Conservation (phyloP, 2,329 filamentous ascomycete genomes). For the Hypoxylon sp. region DNA sequence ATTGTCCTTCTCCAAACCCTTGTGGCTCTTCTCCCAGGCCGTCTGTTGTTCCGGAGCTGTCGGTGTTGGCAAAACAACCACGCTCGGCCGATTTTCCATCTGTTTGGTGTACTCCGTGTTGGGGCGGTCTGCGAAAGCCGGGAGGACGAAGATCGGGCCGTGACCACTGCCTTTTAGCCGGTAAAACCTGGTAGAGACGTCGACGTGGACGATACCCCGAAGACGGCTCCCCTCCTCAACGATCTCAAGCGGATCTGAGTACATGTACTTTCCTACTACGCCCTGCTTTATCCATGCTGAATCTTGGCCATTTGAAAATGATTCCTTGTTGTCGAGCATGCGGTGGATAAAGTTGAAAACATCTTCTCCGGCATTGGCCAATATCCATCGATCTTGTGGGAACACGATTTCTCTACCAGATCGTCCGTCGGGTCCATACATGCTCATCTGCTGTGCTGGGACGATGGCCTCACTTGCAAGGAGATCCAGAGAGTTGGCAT, state of each 20-base stretch:
- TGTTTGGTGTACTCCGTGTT: constrained; percentile 61
- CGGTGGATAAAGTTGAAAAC: constrained; percentile 64
- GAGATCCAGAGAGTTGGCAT: constrained; percentile 66
- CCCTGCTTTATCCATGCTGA: constrained; percentile 57
- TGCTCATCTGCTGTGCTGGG: constrained; percentile 67
- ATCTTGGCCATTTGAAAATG: constrained; percentile 56
- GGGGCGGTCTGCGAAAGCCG: constrained; percentile 65
- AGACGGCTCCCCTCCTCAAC: constrained; percentile 52
- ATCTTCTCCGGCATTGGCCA: constrained; percentile 69
- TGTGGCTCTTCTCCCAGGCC: constrained; percentile 47
- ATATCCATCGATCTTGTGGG: constrained; percentile 69
- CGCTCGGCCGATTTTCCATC: constrained; percentile 62
- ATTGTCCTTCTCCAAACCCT: constrained; percentile 34
- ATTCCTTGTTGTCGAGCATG: constrained; percentile 64
- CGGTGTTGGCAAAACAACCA: constrained; percentile 51
- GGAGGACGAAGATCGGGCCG: constrained; percentile 68
- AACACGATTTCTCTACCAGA: constrained; percentile 68
- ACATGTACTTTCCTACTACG: constrained; percentile 60
- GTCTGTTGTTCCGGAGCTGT: constrained; percentile 34
- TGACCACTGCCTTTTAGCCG: constrained; percentile 63
- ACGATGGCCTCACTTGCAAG: constrained; percentile 66
- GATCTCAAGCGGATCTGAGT: constrained; percentile 26
- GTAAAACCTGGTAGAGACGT: constrained; percentile 68
- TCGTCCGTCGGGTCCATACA: constrained; percentile 66
- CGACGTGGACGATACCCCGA: constrained; percentile 64